Evolutionary conservation across 441 rosid genomes (phyloP).

Genomic region (Bocquillonia castaneifolia): DNA sequence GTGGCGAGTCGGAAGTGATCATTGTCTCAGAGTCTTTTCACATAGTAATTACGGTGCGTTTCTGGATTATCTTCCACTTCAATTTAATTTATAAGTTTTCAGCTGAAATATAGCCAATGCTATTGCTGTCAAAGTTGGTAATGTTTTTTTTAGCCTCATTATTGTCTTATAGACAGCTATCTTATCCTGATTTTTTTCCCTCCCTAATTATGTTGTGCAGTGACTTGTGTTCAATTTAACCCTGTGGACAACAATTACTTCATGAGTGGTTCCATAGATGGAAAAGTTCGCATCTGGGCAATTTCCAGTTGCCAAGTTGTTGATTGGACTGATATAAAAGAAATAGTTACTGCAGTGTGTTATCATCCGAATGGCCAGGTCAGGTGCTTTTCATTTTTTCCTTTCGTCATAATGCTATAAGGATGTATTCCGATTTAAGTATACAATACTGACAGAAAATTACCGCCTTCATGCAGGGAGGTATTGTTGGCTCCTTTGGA

Average conservation of each 20-base stretch:
- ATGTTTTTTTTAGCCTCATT: slow-evolving; percentile 43
- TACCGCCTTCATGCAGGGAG: slow-evolving; percentile 46
- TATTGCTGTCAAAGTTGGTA: slow-evolving; percentile 44
- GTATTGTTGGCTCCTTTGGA: slow-evolving; percentile 59
- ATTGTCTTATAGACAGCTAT: background rate
- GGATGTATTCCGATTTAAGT: background rate
- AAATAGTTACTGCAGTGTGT: slow-evolving; percentile 85
- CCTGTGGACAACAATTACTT: slow-evolving; percentile 77
- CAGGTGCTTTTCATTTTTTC: slow-evolving; percentile 23
- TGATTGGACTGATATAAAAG: slow-evolving; percentile 70
- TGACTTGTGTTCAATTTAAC: slow-evolving; percentile 82
- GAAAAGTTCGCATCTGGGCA: slow-evolving; percentile 90
- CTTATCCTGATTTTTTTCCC: background rate
- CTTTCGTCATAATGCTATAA: background rate
- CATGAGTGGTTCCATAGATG: slow-evolving; percentile 92
- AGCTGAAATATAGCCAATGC: background rate
- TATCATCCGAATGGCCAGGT: slow-evolving; percentile 90
- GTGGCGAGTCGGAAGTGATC: slow-evolving; percentile 54
- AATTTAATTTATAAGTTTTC: background rate
- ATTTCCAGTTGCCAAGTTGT: slow-evolving; percentile 60
- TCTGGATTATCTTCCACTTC: background rate
- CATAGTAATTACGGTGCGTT: slow-evolving; percentile 52
- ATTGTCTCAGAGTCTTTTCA: slow-evolving; percentile 46
- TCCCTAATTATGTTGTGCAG: slow-evolving; percentile 28
- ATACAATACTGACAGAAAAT: slow-evolving; percentile 21